Evolutionary conservation across 2,329 filamentous ascomycete genomes (phyloP), one percentile per base, ranked within the genome.

Genomic region (Cryphonectria naterciae): DNA sequence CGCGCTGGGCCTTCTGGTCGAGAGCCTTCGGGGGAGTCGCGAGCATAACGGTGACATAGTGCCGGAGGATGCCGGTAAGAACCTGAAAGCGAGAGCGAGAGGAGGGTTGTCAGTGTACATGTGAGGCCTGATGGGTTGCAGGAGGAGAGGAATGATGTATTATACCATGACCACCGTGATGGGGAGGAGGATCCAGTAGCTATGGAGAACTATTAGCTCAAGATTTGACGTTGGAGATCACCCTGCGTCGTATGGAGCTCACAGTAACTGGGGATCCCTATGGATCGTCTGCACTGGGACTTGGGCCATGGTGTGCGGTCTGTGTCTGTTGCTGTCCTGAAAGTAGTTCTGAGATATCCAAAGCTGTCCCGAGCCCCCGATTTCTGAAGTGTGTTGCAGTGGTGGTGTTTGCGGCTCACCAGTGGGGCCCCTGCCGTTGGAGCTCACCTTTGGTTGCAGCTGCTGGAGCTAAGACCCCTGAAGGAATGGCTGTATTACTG

Each of bases 151-250:
- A n/a, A 37, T 54, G 22, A 39, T 67, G 70, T 78, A 49, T 70
- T 70, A 84, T 75, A 93, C 91, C 97, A 99, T 99, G 79, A 99
- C 96, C 77, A 97, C 87, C 63, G 95, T 97, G 81, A 99, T 99
- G 73, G 96, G 96, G 74, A 98, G 91, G 72, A 99, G 87, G 83
- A 99, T 99, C 96, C 96, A 99, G 87, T 98, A 98, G 85, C 96
- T 99, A 78, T 78, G 68, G 39, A 72, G 28, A 66, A 56, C 4
- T 61, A 68, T 75, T 54, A 76, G 73, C 72, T 73, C 60, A 7
- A 19, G 46, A 8, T n/a, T n/a, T 39, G 32, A 74, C 65, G 60
- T 49, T 25, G 28, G 54, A 68, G 60, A 13, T 1, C 10, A 8
- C 62, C 39, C 37, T 8, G 11, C 35, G 62, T 41, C 54, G 32